phyloP scores from a whole-genome alignment of 140 eudicot genomes.

The Senecio squalidus region DNA sequence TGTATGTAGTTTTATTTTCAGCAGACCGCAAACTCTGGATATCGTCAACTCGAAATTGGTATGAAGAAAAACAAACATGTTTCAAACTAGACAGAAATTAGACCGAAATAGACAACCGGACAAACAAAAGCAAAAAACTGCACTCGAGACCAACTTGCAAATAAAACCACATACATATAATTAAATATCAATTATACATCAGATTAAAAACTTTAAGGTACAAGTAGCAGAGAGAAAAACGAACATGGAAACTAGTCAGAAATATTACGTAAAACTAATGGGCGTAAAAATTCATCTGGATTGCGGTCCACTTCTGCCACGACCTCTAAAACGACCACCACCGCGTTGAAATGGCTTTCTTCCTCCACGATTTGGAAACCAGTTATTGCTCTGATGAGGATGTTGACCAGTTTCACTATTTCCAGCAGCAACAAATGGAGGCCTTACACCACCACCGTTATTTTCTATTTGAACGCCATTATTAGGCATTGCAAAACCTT shows the following conservation, averaged over 20 bases:
- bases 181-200: slow-evolving; percentile 11
- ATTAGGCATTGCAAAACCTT: slow-evolving; percentile 28
- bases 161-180: slow-evolving; percentile 1
- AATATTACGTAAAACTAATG: slow-evolving; percentile 12
- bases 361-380: slow-evolving; percentile 39
- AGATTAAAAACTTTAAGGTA: not conserved
- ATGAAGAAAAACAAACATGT: too few species aligned
- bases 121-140: too few species aligned
- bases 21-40: too few species aligned
- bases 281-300: slow-evolving; percentile 19
- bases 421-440: slow-evolving; percentile 21
- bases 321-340: slow-evolving; percentile 57
- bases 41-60: too few species aligned
- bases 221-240: not conserved
- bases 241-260: slow-evolving; percentile 1
- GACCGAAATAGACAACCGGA: too few species aligned
- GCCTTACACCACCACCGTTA: slow-evolving; percentile 17
- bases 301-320: slow-evolving; percentile 46
- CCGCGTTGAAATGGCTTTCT: slow-evolving; percentile 44
- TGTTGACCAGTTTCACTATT: slow-evolving; percentile 15
- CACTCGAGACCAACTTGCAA: too few species aligned
- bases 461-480: slow-evolving; percentile 23
- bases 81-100: too few species aligned
- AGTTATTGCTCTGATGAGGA: slow-evolving; percentile 26
- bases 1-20: too few species aligned